Percentiles rank a stretch among this genome's conserved stretches.
phyloP scores from a whole-genome alignment of 768 basidiomycete genomes.

The Tremella fuciformis region DNA sequence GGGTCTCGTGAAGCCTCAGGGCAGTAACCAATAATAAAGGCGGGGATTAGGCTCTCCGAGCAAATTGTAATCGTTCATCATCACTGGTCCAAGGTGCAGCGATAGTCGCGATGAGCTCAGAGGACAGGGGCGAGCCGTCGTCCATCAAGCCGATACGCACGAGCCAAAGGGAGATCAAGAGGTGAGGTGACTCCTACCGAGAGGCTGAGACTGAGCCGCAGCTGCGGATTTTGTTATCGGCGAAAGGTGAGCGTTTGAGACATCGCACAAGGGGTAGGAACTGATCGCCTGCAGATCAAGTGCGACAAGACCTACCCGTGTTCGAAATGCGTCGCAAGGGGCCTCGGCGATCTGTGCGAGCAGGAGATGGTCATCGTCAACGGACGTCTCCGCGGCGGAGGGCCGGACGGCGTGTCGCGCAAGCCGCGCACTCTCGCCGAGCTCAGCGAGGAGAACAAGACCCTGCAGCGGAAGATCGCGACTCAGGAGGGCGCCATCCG shows the following conservation, averaged over 20 bases:
- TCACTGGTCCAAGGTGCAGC: too few relatives aligned
- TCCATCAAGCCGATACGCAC: constrained; percentile 11
- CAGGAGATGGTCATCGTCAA: constrained; percentile 25
- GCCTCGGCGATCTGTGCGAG: constrained; percentile 22
- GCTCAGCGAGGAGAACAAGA: constrained; percentile 22
- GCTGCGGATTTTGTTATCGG: constrained; percentile 23
- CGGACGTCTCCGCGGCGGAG: constrained; percentile 15
- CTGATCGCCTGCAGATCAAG: constrained; percentile 12
- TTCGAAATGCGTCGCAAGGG: constrained; percentile 16
- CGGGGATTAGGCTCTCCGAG: too few relatives aligned
- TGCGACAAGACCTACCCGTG: constrained; percentile 25
- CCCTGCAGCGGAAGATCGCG: constrained; percentile 17
- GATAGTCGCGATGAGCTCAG: too few relatives aligned
- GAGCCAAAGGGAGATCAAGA: constrained; percentile 21
- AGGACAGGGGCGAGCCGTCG: neutral
- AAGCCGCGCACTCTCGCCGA: constrained; percentile 18
- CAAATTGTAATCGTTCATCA: too few relatives aligned
- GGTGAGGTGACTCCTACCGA: constrained; percentile 3
- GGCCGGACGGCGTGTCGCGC: constrained; percentile 4
- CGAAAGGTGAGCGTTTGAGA: constrained; percentile 12
- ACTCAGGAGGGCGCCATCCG: constrained; percentile 22
- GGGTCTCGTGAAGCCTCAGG: too few relatives aligned
- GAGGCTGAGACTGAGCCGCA: neutral
- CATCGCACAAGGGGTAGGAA: neutral
- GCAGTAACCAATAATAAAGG: too few relatives aligned